Conservation (phyloP, 345 rosid species). For the Salix suchowensis region DNA sequence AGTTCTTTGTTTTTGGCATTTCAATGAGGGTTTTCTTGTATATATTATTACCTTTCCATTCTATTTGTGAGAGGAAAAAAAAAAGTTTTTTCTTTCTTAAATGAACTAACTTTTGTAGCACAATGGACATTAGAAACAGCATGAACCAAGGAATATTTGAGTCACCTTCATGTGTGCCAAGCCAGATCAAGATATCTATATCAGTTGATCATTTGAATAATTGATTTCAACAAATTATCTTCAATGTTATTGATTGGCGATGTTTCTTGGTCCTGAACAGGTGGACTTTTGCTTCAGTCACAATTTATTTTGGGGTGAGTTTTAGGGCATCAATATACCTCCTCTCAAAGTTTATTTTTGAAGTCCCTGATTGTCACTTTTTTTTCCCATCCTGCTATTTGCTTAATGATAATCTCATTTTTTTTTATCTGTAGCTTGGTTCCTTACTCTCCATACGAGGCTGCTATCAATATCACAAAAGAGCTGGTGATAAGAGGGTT, state of each 20-base stretch:
- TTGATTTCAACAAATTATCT: background rate
- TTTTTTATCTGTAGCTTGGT: conserved; percentile 51
- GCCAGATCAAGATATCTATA: background rate
- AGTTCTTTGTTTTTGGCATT: background rate
- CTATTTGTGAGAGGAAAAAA: background rate
- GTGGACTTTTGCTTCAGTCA: conserved; percentile 81
- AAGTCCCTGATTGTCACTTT: background rate
- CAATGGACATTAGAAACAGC: too few relatives aligned
- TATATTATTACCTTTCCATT: background rate
- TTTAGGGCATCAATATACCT: conserved; percentile 2
- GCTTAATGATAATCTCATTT: background rate
- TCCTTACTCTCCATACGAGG: conserved; percentile 66
- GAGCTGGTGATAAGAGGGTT: conserved; percentile 58
- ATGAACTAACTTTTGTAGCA: background rate
- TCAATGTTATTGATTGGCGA: background rate
- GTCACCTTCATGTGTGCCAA: too few relatives aligned
- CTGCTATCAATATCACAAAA: conserved; percentile 61
- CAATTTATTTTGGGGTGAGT: conserved; percentile 79
- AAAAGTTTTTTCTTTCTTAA: background rate
- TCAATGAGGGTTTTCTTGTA: background rate
- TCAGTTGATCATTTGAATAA: background rate
- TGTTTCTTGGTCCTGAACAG: conserved; percentile 42
- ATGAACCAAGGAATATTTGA: too few relatives aligned
- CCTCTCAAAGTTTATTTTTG: background rate
- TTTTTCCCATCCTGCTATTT: background rate